Evolutionary conservation across 2,329 filamentous ascomycete species (phyloP).

Genomic region (Elsinoe fawcettii): DNA sequence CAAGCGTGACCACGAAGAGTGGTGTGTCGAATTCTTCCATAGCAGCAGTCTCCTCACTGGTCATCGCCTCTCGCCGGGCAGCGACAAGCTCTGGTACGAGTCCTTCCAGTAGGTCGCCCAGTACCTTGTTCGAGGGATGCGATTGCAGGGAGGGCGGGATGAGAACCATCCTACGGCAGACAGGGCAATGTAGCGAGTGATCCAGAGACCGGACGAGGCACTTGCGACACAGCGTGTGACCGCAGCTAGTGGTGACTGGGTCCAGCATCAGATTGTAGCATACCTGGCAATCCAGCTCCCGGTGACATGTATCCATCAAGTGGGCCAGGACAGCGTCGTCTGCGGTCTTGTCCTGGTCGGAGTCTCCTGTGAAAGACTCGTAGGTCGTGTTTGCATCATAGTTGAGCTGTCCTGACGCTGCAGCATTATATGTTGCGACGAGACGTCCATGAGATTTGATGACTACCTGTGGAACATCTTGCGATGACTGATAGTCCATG

Average conservation of each 20-base stretch:
- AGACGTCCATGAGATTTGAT: conserved; percentile 52
- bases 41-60: conserved; percentile 50
- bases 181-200: conserved; percentile 69
- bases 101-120: conserved; percentile 55
- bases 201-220: conserved; percentile 72
- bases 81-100: conserved; percentile 63
- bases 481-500: conserved; percentile 29
- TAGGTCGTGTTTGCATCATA: conserved; percentile 52
- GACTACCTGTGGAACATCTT: conserved; percentile 32
- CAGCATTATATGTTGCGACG: conserved; percentile 58
- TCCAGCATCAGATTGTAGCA: conserved; percentile 77
- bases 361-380: conserved; percentile 29
- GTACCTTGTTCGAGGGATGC: conserved; percentile 53
- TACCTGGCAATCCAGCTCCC: conserved; percentile 79
- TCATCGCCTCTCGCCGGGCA: conserved; percentile 48
- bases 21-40: conserved; percentile 54
- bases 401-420: conserved; percentile 52
- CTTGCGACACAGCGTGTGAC: conserved; percentile 79
- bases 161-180: conserved; percentile 62
- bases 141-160: conserved; percentile 43
- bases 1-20: conserved; percentile 73
- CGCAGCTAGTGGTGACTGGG: conserved; percentile 75
- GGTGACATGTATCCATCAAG: conserved; percentile 54
- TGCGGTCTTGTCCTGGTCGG: conserved; percentile 33
- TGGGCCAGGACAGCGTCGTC: conserved; percentile 48